Evolutionary conservation across 2,329 filamentous ascomycete genomes (phyloP).

Genomic region (Xylaria sp.): DNA sequence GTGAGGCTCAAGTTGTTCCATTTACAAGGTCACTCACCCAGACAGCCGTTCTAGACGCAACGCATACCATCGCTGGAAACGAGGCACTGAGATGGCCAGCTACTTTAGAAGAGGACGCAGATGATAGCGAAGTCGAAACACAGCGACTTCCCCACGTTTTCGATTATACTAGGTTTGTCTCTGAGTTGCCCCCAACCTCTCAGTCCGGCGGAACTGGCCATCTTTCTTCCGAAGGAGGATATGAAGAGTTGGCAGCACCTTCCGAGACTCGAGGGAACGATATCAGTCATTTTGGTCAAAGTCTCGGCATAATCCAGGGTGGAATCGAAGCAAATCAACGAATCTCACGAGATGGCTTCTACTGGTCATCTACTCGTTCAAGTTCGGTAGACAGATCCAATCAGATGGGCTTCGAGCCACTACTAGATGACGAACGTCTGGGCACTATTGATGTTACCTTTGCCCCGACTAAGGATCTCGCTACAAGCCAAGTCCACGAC

Average conservation of each 20-base stretch:
- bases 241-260: not conserved
- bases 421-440: constrained; percentile 27
- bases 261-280: not conserved
- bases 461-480: constrained; percentile 13
- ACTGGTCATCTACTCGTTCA: constrained; percentile 21
- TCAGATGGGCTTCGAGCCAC: constrained; percentile 16
- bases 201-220: constrained; percentile 1
- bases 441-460: constrained; percentile 24
- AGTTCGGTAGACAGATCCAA: constrained; percentile 20
- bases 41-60: not conserved
- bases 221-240: constrained; percentile 6
- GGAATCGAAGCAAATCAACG: not conserved
- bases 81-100: not conserved
- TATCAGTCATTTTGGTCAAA: constrained; percentile 1
- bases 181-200: not conserved
- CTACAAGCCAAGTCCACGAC: not conserved
- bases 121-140: constrained; percentile 20
- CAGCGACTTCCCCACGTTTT: constrained; percentile 16
- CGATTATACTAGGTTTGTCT: constrained; percentile 13
- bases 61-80: not conserved
- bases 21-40: not conserved
- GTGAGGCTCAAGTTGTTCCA: constrained; percentile 1
- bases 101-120: constrained; percentile 13
- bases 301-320: not conserved
- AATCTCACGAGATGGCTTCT: not conserved